Conservation (phyloP, 2,329 filamentous ascomycete species). For the Aspergillus fumigatus region DNA sequence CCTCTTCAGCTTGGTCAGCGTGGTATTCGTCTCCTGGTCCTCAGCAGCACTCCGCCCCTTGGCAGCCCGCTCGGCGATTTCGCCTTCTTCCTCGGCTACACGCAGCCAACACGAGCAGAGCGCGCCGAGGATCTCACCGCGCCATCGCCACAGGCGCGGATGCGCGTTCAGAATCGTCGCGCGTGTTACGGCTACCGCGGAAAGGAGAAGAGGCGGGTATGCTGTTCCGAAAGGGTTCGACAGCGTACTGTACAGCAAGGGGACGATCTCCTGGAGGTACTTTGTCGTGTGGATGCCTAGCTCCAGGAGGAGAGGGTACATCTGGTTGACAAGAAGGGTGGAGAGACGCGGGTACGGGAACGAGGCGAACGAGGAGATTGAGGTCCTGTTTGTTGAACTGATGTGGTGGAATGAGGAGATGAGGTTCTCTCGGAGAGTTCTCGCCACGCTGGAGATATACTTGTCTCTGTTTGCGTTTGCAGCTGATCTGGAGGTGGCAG, state of each 20-base stretch:
- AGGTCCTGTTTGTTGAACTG: constrained; percentile 41
- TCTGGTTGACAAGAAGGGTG: constrained; percentile 39
- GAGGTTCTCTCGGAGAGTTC: constrained; percentile 30
- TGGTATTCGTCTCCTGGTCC: constrained; percentile 1
- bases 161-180: constrained; percentile 60
- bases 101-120: constrained; percentile 61
- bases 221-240: constrained; percentile 63
- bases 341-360: constrained; percentile 45
- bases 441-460: constrained; percentile 22
- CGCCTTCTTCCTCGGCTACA: constrained; percentile 37
- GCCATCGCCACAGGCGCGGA: constrained; percentile 62
- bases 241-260: constrained; percentile 61
- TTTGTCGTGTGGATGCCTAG: constrained; percentile 36
- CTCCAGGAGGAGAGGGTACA: constrained; percentile 23
- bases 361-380: constrained; percentile 41
- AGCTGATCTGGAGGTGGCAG: constrained; percentile 20
- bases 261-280: constrained; percentile 58
- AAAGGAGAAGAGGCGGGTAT: constrained; percentile 50
- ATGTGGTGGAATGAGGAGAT: constrained; percentile 42
- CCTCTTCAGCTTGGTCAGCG: constrained; percentile 19
- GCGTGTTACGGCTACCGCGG: constrained; percentile 52
- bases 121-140: constrained; percentile 60
- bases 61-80: constrained; percentile 4
- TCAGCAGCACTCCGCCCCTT: neutral
- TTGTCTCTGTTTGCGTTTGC: constrained; percentile 14